Evolutionary conservation across 2,329 filamentous ascomycete genomes (phyloP), one percentile per base, ranked within the genome.

Genomic region (Chrysoporthe cubensis): DNA sequence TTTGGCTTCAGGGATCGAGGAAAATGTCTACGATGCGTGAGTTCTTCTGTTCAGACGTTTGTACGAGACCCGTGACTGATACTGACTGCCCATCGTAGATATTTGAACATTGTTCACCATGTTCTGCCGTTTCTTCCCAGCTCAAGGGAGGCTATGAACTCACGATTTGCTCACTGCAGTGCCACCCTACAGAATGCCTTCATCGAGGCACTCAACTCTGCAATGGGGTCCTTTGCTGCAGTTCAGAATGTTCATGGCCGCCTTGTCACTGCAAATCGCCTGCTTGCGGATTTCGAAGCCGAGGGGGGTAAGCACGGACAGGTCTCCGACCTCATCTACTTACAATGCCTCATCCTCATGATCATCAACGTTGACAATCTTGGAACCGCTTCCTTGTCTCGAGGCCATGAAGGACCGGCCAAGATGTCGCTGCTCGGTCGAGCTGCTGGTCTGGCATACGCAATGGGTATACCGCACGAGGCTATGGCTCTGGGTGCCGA

Each of bases 311-410:
- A 78, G 26, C 79, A 78, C 44, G 79, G 80, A 7, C 71, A 76
- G 4, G 75, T 80, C 4, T 78, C 79, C 34, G 81, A 86, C 66
- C 80, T 88, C 32, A 81, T 91, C 0, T 88, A 90, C 74, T 82
- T 91, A 7, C 90, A 92, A 74, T 88, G 87, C 0, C 79, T 92
- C 50, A 79, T 92, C 46, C 80, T 93, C 59, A 83, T 92, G 75
- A 85, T 87, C 14, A 84, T 92, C 40, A 88, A 90, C 70, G 86
- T 88, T 2, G 89, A 91, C 73, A 84, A 88, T 73, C 78, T 84
- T 72, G 81, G 87, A 65, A 72, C 78, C 70, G 64, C 79, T 0
- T 82, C 81, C 16, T 70, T 80, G 59, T 76, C 76, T 60, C 78
- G 79, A n/a, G 75, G 78, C 66, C 76, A 78, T 48, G 79, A 81